Conservation (phyloP, 73 alveolate species). For the Paramecium pentaurelia region DNA sequence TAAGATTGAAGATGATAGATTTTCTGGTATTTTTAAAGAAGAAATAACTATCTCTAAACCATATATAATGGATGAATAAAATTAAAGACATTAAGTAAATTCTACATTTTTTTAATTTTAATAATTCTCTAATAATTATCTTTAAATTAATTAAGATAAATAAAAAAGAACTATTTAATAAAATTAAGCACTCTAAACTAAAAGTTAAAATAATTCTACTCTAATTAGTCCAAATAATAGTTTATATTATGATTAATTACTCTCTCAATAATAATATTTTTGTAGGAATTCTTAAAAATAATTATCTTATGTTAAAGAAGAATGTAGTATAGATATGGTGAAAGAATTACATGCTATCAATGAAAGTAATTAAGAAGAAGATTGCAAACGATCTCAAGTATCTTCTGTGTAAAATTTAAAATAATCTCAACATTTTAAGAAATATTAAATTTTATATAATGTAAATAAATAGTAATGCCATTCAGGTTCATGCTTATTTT, state of each 20-base stretch:
- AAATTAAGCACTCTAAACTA: neutral
- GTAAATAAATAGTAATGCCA: neutral
- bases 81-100: neutral
- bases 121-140: neutral
- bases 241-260: neutral
- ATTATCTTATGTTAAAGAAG: neutral
- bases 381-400: neutral
- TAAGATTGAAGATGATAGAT: neutral
- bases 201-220: neutral
- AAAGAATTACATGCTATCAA: neutral
- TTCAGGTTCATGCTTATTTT: neutral
- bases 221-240: neutral
- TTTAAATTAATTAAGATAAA: neutral
- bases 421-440: neutral
- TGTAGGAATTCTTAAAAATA: neutral
- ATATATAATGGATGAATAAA: neutral
- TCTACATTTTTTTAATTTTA: neutral
- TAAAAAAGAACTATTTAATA: neutral
- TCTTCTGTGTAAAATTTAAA: neutral
- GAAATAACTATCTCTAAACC: neutral
- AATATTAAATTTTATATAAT: neutral
- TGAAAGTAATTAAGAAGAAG: neutral
- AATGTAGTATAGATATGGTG: neutral
- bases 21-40: neutral
- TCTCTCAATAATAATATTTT: neutral